Evolutionary conservation across 768 basidiomycete species (phyloP), one percentile per base, ranked within the genome.

Genomic region (Tricholoma hemisulphureum): DNA sequence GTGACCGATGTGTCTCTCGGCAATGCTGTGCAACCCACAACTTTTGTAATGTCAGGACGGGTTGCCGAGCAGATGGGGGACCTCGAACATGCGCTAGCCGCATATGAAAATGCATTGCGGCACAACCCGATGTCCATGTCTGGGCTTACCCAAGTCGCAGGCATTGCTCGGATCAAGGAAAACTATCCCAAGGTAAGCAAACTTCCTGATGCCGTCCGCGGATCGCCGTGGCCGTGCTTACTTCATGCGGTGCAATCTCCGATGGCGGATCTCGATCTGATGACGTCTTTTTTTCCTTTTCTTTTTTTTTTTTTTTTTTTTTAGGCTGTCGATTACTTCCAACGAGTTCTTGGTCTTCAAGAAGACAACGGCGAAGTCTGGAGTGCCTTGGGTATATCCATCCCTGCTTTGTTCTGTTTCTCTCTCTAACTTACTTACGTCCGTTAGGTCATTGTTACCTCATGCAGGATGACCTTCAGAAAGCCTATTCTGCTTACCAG

Each of bases 361-460:
- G 93, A 93, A 75, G 94, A 97, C 75, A 97, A 97, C 74, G 96
- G 96, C 68, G 96, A 98, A 79, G 92, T 97, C 57, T 98, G 96
- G 96, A 94, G 93, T 67, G 94, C 95, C 0, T 83, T 99, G 58
- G 95, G 93, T 88, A 72, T 61, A 67, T 80, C 53, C 61, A 66
- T 67, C 28, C 54, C 49, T 51, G 46, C 8, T 45, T 51, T 57
- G n/a, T 58, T 59, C 31, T 55, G 55, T 57, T 35, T 63, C 58
- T 60, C 51, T 56, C 58, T 59, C 41, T 41, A 52, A 57, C 61
- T 60, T 56, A 54, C 67, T 48, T 60, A 51, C 55, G 51, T 61
- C 49, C 55, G 66, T 24, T 65, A 91, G 93, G 95, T 29, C 95
- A 98, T 66, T 98, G 96, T 73, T 95, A 96, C 73, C 86, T 99